A percentile compares a stretch with the other conserved stretches of the same genome.
phyloP scores from a whole-genome alignment of 805 yeast genomes.

The Saccharomycopsis guyanensis region DNA sequence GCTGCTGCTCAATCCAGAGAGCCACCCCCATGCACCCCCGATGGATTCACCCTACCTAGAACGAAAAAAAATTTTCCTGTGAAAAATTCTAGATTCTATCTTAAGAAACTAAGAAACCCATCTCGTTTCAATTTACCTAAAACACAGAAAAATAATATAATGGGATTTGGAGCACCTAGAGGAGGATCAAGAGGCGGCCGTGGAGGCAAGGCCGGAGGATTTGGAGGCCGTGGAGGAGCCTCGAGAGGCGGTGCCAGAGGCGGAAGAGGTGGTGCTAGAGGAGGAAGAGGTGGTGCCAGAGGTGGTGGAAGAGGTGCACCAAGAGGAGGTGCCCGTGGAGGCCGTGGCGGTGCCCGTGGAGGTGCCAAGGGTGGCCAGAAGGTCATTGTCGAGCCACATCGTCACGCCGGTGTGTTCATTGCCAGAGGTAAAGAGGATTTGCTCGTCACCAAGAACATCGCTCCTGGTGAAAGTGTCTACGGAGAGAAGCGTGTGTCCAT shows the following conservation, averaged over 20 bases:
- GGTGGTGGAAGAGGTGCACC: slow-evolving; percentile 48
- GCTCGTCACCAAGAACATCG: slow-evolving; percentile 90
- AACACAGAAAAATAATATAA: slow-evolving; percentile 11
- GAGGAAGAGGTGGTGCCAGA: slow-evolving; percentile 38
- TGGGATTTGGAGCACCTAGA: slow-evolving; percentile 31
- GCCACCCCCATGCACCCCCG: no score
- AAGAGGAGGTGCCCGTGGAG: slow-evolving; percentile 55
- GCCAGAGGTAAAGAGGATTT: slow-evolving; percentile 99
- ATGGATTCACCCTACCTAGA: no score
- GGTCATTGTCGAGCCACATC: slow-evolving; percentile 96
- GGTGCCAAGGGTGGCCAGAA: slow-evolving; percentile 90
- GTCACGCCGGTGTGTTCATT: slow-evolving; percentile 97
- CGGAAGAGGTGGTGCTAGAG: slow-evolving; percentile 44
- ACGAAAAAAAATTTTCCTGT: not conserved
- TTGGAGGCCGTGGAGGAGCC: slow-evolving; percentile 12
- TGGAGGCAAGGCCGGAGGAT: slow-evolving; percentile 28
- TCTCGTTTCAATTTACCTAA: no score
- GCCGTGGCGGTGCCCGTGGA: slow-evolving; percentile 51
- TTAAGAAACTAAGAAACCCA: no score
- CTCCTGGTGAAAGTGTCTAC: slow-evolving; percentile 98
- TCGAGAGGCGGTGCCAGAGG: slow-evolving; percentile 33
- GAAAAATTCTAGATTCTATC: no score
- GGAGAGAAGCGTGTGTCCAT: slow-evolving; percentile 95
- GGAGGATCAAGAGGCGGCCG: slow-evolving; percentile 32
- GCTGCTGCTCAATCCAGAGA: no score